These are phyloP conservation scores for Xylariaceae sp. DNA, from an alignment of 2,329 filamentous ascomycete species.

Conservation along the genomic window DNA sequence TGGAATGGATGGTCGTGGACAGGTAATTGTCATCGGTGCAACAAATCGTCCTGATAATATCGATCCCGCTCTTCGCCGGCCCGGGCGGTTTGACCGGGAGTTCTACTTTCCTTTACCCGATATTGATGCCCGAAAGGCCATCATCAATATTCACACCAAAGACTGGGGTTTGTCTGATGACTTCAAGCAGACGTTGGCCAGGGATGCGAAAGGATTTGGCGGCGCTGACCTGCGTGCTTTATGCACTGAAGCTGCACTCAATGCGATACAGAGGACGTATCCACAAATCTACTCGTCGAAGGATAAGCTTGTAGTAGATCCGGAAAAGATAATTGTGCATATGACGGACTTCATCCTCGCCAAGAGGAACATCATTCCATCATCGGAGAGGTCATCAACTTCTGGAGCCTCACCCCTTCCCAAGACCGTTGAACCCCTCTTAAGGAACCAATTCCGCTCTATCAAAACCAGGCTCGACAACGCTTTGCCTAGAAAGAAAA, in stretches of 20 bases:
- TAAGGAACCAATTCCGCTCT: conserved; percentile 66
- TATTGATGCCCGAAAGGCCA: conserved; percentile 71
- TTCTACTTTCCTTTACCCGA: conserved; percentile 97
- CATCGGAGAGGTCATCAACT: conserved; percentile 83
- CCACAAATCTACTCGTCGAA: conserved; percentile 92
- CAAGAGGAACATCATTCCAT: conserved; percentile 92
- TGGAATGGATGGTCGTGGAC: conserved; percentile 95
- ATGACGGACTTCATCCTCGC: conserved; percentile 97
- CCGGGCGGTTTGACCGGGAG: conserved; percentile 92
- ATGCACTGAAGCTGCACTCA: conserved; percentile 92
- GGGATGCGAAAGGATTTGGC: conserved; percentile 91
- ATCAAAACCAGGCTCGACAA: conserved; percentile 68
- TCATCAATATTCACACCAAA: conserved; percentile 91
- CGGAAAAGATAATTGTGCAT: conserved; percentile 76
- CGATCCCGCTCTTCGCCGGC: conserved; percentile 88
- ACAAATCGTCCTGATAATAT: conserved; percentile 96
- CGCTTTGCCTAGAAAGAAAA: conserved; percentile 79
- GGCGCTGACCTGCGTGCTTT: conserved; percentile 91
- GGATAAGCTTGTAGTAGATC: conserved; percentile 85
- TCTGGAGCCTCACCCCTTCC: conserved; percentile 80
- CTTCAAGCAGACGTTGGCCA: conserved; percentile 81
- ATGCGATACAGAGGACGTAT: conserved; percentile 91
- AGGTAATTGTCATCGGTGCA: conserved; percentile 98
- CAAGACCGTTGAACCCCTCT: conserved; percentile 73
- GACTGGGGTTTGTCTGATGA: conserved; percentile 79